Evolutionary conservation across 345 rosid species (phyloP).

Genomic region (Raphanus raphanistrum): DNA sequence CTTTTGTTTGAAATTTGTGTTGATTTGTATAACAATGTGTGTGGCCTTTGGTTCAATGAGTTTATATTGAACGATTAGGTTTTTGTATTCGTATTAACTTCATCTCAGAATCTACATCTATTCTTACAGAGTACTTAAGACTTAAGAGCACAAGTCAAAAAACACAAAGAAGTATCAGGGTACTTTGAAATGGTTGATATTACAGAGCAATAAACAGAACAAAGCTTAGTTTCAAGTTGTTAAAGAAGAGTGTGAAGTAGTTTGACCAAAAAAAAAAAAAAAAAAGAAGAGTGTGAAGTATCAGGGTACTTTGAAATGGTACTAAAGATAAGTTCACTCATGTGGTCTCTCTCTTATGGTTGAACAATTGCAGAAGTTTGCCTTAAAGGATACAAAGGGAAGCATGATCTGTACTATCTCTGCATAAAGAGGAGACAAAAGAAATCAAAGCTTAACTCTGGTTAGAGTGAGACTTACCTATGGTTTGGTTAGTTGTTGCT

Average conservation of each 20-base stretch:
- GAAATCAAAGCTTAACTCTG: no score
- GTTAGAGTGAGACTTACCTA: no score
- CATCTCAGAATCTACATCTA: background rate
- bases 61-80: slow-evolving; percentile 56
- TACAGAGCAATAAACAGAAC: background rate
- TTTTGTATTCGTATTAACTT: slow-evolving; percentile 11
- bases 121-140: slow-evolving; percentile 2
- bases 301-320: no score
- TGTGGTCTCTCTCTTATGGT: no score
- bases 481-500: no score
- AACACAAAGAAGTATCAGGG: background rate
- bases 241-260: slow-evolving; percentile 5
- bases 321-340: no score
- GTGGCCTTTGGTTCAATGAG: slow-evolving; percentile 58
- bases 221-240: background rate
- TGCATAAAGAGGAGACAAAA: no score
- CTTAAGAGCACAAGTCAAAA: background rate
- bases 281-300: slow-evolving; percentile 6
- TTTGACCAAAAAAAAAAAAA: no score
- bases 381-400: no score
- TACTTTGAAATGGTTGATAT: background rate
- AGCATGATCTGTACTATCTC: no score
- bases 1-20: slow-evolving; percentile 25
- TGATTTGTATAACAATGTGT: slow-evolving; percentile 33
- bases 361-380: no score